These are phyloP conservation scores for Penicillium thymicola DNA, from an alignment of 2,329 filamentous ascomycete species.

Conservation along the genomic window DNA sequence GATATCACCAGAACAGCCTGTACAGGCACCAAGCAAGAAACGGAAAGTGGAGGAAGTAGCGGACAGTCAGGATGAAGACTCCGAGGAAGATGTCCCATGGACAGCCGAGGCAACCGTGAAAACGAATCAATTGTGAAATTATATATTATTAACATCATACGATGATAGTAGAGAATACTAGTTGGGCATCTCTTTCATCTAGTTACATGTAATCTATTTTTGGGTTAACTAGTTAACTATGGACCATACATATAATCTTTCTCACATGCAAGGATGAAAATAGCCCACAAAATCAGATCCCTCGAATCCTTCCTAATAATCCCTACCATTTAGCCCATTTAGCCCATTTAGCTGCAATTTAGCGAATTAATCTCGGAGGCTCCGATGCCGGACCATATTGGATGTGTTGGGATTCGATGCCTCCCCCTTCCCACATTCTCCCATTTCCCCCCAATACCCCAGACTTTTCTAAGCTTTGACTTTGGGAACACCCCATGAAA, in stretches of 20 bases:
- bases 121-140: neutral
- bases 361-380: too few species aligned
- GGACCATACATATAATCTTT: neutral
- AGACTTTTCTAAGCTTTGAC: neutral
- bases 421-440: neutral
- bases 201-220: neutral
- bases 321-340: too few species aligned
- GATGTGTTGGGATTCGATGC: neutral
- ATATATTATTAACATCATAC: neutral
- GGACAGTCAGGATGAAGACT: constrained; percentile 46
- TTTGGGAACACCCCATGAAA: neutral
- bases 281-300: neutral
- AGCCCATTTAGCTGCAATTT: too few species aligned
- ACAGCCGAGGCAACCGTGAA: constrained; percentile 16
- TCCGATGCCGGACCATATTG: neutral
- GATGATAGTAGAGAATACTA: neutral
- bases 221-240: neutral
- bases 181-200: neutral
- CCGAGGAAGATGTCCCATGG: constrained; percentile 30
- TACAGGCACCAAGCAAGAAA: constrained; percentile 30
- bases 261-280: neutral
- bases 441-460: neutral
- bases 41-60: constrained; percentile 45
- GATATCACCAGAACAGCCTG: neutral
- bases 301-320: neutral